These are phyloP conservation scores for Scleromitrula shiraiana DNA, from an alignment of 2,329 filamentous ascomycete species.

Conservation along the genomic window DNA sequence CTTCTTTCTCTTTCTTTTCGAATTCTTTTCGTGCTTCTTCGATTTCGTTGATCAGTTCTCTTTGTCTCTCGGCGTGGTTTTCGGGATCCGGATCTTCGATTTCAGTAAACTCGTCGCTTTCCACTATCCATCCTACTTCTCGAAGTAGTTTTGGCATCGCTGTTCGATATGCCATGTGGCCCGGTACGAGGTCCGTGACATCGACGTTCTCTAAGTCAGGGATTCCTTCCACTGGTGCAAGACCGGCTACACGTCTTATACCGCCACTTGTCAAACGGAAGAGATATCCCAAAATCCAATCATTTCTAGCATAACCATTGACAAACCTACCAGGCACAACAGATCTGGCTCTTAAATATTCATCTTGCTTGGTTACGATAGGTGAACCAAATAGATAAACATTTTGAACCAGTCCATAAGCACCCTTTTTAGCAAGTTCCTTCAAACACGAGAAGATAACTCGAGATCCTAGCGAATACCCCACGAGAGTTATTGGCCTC, in stretches of 20 bases:
- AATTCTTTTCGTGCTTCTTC: conserved; percentile 86
- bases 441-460: conserved; percentile 88
- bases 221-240: conserved; percentile 68
- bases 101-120: conserved; percentile 89
- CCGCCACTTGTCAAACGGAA: conserved; percentile 92
- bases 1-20: conserved; percentile 62
- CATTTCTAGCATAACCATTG: conserved; percentile 88
- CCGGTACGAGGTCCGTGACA: conserved; percentile 74
- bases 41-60: conserved; percentile 92
- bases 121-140: conserved; percentile 83
- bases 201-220: conserved; percentile 83
- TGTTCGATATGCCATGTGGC: conserved; percentile 93
- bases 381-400: conserved; percentile 93
- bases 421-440: conserved; percentile 77
- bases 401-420: conserved; percentile 83
- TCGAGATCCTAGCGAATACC: conserved; percentile 85
- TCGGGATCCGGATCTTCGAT: conserved; percentile 97
- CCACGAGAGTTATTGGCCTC: conserved; percentile 84
- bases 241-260: conserved; percentile 78
- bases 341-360: conserved; percentile 72
- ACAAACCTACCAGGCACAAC: conserved; percentile 89
- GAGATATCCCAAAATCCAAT: conserved; percentile 95
- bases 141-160: conserved; percentile 84
- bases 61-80: conserved; percentile 77
- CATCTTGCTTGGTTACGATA: conserved; percentile 83